Base-by-base conservation (phyloP, 768 basidiomycete species). In the Trametes sanguinea region DNA sequence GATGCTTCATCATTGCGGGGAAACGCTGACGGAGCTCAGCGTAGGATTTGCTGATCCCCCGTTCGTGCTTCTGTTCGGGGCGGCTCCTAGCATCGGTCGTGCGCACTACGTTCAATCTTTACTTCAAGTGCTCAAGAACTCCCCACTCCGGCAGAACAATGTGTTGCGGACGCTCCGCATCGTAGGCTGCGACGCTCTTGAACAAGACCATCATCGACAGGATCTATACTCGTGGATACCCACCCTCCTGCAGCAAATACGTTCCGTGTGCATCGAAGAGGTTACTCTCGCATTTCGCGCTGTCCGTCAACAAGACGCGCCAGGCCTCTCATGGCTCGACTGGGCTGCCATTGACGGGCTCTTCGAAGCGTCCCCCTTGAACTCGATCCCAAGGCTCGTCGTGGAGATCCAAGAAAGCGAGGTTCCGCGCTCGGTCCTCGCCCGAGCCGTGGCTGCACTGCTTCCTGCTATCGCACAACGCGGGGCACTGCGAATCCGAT, bases 21-120 rank as follows among this genome's bases (percentile, higher is more conserved):
- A 17, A 17, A 30, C 55, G 4, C 17, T 56, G 10, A 37, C 32
- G 16, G 55, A 56, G 7, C 45, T 56, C 4, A 56, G 44, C 45
- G n/a, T 56, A n/a, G 55, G 55, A 13, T 56, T 47, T 32, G 55
- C 32, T 3, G 45, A 56, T n/a, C 55, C 55, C 4, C 55, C 55
- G 6, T 56, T 22, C 45, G 45, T 56, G 32, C 17, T 56, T 2
- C 33, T 32, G 7, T 7, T 56, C 17, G 55, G 45, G 33, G 4
- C 33, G 5, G 9, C 11, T n/a, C 17, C 16, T n/a, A 11, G 16
- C 22, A 22, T 22, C 27, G 10, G 9, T 22, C 54, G 54, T 10
- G 7, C n/a, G 8, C 30, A 55, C 8, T 55, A 45, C 43, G 44
- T 46, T 6, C 16, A 33, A 3, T 9, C 44, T 29, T 5, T n/a